These are phyloP conservation scores for Ophiostoma sp. DNA, from an alignment of 2,329 filamentous ascomycete species.

Conservation along the genomic window DNA sequence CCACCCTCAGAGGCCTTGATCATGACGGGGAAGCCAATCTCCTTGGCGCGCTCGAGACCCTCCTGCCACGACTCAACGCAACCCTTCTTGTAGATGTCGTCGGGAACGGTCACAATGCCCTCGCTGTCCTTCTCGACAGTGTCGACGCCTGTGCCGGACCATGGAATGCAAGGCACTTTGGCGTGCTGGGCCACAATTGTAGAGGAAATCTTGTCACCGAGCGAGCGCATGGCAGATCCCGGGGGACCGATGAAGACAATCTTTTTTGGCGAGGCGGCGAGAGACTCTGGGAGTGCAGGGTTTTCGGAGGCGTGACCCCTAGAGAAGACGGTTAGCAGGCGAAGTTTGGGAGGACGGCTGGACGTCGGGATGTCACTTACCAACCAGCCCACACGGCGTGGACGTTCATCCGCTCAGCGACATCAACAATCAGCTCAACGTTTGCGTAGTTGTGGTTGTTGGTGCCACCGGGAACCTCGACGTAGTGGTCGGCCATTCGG, in stretches of 20 bases:
- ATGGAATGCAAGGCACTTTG: slow-evolving; percentile 95
- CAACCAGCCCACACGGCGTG: slow-evolving; percentile 99
- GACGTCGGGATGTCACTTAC: slow-evolving; percentile 55
- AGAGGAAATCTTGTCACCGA: slow-evolving; percentile 99
- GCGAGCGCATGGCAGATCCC: slow-evolving; percentile 96
- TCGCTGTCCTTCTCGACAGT: slow-evolving; percentile 74
- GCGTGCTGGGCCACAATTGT: slow-evolving; percentile 99
- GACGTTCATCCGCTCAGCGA: slow-evolving; percentile 97
- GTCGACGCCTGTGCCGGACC: slow-evolving; percentile 92
- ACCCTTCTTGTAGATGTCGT: slow-evolving; percentile 82
- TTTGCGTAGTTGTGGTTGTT: slow-evolving; percentile 99
- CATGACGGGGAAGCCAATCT: slow-evolving; percentile 99
- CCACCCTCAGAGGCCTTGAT: slow-evolving; percentile 99
- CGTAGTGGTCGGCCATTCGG: slow-evolving; percentile 98
- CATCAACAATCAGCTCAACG: slow-evolving; percentile 97
- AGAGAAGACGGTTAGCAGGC: slow-evolving; percentile 16
- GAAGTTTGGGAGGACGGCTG: no score
- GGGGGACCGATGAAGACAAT: slow-evolving; percentile 99
- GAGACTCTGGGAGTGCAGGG: slow-evolving; percentile 91
- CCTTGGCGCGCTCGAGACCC: slow-evolving; percentile 78
- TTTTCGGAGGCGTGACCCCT: slow-evolving; percentile 99
- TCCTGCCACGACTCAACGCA: slow-evolving; percentile 90
- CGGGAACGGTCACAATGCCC: slow-evolving; percentile 89
- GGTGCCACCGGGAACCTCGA: slow-evolving; percentile 96
- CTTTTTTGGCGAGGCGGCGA: slow-evolving; percentile 95